A percentile compares a stretch with the other conserved stretches of the same genome.
Conservation (phyloP, 345 rosid genomes). For the Fremontodendron californicum region DNA sequence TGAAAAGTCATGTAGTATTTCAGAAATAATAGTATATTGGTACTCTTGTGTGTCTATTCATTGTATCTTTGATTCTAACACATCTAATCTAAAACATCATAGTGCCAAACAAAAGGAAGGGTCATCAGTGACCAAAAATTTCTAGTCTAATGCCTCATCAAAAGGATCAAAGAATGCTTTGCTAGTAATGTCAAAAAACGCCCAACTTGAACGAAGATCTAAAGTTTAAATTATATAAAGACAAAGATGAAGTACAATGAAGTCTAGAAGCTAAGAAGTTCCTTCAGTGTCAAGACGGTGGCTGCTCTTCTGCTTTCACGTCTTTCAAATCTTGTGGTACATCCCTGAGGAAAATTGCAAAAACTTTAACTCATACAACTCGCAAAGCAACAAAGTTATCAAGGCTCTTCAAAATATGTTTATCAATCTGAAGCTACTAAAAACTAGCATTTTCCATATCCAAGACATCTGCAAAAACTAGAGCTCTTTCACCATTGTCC, state of each 20-base stretch:
- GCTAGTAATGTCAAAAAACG: neutral
- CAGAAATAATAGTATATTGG: neutral
- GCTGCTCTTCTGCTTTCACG: slow-evolving; percentile 1
- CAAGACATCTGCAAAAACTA: neutral
- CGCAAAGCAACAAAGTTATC: neutral
- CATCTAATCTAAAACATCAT: neutral
- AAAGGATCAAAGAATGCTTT: slow-evolving; percentile 2
- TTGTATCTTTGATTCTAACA: neutral
- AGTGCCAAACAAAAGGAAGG: neutral
- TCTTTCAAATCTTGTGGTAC: neutral
- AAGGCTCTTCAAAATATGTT: neutral
- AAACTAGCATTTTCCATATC: neutral
- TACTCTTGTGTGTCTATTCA: neutral
- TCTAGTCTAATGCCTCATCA: slow-evolving; percentile 16
- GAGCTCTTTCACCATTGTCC: neutral
- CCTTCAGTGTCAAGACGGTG: neutral
- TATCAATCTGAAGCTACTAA: neutral
- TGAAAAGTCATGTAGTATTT: neutral
- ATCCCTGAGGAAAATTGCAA: neutral
- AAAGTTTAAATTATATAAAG: neutral
- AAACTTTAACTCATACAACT: neutral
- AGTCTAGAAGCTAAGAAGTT: neutral
- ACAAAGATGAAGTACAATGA: neutral
- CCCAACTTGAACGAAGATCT: neutral
- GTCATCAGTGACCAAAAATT: neutral